Percentiles rank a stretch among this genome's conserved stretches.
These are phyloP conservation scores for Irineochytrium annulatum DNA, from an alignment of 192 early-diverging fungal species.

Conservation along the genomic window DNA sequence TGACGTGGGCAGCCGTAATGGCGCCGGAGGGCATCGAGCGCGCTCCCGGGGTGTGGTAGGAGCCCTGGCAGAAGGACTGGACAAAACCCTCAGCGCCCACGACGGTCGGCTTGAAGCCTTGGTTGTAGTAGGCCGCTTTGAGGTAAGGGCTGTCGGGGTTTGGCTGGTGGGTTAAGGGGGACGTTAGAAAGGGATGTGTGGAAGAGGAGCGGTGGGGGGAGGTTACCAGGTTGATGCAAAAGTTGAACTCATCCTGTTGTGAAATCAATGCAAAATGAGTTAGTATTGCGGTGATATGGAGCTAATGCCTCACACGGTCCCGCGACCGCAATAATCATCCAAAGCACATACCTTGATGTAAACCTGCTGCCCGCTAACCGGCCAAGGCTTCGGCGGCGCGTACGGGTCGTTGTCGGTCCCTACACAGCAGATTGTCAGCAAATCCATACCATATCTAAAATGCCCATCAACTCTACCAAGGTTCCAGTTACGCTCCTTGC, in stretches of 20 bases:
- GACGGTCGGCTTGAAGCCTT: slow-evolving; percentile 15
- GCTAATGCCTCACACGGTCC: too few relatives aligned
- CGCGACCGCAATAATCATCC: not conserved
- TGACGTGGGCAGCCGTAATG: slow-evolving; percentile 21
- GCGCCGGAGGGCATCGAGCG: slow-evolving; percentile 10
- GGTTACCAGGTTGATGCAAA: slow-evolving; percentile 30
- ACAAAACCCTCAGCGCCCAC: slow-evolving; percentile 29
- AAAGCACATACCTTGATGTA: slow-evolving; percentile 21
- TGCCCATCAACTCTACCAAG: not conserved
- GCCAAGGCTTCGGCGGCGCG: slow-evolving; percentile 13
- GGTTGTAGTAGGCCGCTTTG: slow-evolving; percentile 17
- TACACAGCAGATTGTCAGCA: too few relatives aligned
- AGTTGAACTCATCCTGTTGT: too few relatives aligned
- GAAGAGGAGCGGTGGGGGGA: slow-evolving; percentile 10
- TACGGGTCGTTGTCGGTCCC: too few relatives aligned
- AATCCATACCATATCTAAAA: too few relatives aligned
- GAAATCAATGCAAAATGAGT: slow-evolving; percentile 7
- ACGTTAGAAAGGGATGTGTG: not conserved
- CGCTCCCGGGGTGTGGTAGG: slow-evolving; percentile 23
- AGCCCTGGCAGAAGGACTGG: slow-evolving; percentile 26
- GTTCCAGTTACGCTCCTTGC: slow-evolving; percentile 14
- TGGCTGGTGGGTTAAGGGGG: too few relatives aligned
- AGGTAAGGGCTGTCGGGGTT: slow-evolving; percentile 17
- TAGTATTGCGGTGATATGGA: not conserved
- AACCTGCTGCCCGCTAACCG: slow-evolving; percentile 12